Conservation (phyloP, 805 yeast species). For the Wickerhamomyces mucosus region DNA sequence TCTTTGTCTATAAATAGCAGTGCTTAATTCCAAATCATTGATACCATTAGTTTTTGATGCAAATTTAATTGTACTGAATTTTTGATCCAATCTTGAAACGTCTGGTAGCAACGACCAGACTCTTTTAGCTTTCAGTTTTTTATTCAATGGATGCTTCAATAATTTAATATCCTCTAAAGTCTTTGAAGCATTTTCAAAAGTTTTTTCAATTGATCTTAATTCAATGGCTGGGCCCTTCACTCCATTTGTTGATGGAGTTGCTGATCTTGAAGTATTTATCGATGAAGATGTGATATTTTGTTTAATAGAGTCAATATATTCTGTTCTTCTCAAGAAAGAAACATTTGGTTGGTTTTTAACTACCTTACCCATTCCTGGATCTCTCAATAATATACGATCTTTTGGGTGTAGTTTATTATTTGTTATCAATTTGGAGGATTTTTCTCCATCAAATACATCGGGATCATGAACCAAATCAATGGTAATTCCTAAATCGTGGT, state of each 20-base stretch:
- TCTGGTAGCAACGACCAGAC: conserved; percentile 85
- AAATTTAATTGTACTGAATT: conserved; percentile 55
- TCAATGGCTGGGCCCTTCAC: conserved; percentile 23
- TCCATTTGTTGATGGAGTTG: conserved; percentile 6
- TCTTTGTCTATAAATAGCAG: conserved; percentile 67
- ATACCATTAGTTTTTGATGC: conserved; percentile 4
- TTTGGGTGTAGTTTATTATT: conserved; percentile 56
- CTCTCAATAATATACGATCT: conserved; percentile 69
- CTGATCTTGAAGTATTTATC: conserved; percentile 12
- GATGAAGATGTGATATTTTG: conserved; percentile 2
- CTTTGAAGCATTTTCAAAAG: conserved; percentile 56
- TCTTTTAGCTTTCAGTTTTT: conserved; percentile 59
- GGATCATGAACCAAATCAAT: conserved; percentile 61
- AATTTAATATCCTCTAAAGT: conserved; percentile 31
- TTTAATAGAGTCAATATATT: conserved; percentile 43
- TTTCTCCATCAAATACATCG: conserved; percentile 49
- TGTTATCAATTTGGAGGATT: conserved; percentile 1
- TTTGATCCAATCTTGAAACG: conserved; percentile 80
- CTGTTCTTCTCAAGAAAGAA: conserved; percentile 89
- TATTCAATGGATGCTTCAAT: conserved; percentile 73
- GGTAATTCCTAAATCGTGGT: conserved; percentile 65
- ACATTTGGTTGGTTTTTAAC: conserved; percentile 34
- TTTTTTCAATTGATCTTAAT: conserved; percentile 60
- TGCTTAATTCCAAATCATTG: conserved; percentile 18
- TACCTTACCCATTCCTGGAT: conserved; percentile 45